These are phyloP conservation scores for Colletotrichum eleusines DNA, from an alignment of 2,329 filamentous ascomycete species.

Conservation along the genomic window DNA sequence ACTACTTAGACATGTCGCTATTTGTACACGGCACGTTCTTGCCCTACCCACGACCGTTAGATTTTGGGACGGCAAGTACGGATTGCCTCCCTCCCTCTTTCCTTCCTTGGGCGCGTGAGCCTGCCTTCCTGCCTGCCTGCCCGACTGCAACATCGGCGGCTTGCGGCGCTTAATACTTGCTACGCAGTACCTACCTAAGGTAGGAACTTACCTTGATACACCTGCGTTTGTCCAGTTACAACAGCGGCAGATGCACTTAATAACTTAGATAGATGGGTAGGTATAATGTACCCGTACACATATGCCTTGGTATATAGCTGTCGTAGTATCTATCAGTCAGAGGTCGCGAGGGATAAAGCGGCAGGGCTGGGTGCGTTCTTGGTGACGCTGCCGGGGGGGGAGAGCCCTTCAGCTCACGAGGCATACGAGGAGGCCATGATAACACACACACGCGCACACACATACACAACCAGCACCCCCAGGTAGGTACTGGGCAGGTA, in stretches of 20 bases:
- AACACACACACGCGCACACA: too few species aligned
- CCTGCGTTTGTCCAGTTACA: neutral
- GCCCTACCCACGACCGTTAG: conserved; percentile 1
- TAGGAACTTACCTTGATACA: too few species aligned
- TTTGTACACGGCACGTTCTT: neutral
- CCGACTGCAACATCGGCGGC: conserved; percentile 1
- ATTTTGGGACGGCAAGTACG: neutral
- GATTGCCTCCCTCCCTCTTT: neutral
- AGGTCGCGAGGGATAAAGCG: neutral
- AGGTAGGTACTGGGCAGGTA: neutral
- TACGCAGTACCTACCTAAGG: too few species aligned
- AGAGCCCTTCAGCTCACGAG: conserved; percentile 2
- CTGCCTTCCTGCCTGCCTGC: neutral
- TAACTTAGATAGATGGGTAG: too few species aligned
- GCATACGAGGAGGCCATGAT: conserved; percentile 27
- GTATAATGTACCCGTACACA: neutral
- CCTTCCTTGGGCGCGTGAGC: neutral
- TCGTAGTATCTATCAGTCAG: neutral
- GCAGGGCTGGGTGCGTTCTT: neutral
- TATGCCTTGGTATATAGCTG: too few species aligned
- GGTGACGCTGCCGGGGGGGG: neutral
- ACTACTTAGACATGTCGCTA: too few species aligned
- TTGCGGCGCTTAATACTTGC: too few species aligned
- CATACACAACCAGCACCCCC: neutral
- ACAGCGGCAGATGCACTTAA: neutral